Percentiles rank a stretch among this genome's conserved stretches.
These are phyloP conservation scores for Penicillium diatomitis DNA, from an alignment of 495 filamentous ascomycete genomes.

Conservation along the genomic window DNA sequence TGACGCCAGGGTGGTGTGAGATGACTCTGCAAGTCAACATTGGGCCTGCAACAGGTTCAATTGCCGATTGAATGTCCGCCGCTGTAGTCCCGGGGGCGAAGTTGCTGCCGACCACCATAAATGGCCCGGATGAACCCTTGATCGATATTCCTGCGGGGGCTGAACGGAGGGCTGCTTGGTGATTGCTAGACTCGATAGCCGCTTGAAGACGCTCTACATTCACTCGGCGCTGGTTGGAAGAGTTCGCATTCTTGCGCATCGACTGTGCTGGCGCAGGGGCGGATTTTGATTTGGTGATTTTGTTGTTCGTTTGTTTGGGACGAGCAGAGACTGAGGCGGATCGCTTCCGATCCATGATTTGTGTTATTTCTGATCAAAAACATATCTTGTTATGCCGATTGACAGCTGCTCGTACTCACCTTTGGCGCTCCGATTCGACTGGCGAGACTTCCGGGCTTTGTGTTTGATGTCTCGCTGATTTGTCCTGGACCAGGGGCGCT, in stretches of 20 bases:
- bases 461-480: constrained; percentile 33
- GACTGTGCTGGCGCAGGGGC: constrained; percentile 12
- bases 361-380: neutral
- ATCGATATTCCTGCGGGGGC: constrained; percentile 56
- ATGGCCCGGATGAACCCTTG: constrained; percentile 63
- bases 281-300: constrained; percentile 8
- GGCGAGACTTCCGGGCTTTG: constrained; percentile 50
- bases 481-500: constrained; percentile 45
- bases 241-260: constrained; percentile 16
- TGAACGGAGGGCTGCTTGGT: constrained; percentile 19
- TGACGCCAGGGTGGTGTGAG: constrained; percentile 63
- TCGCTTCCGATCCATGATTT: constrained; percentile 22
- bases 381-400: neutral
- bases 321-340: constrained; percentile 32
- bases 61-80: constrained; percentile 83
- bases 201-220: constrained; percentile 30
- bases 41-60: constrained; percentile 62
- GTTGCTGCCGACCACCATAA: constrained; percentile 76
- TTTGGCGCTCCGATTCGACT: constrained; percentile 69
- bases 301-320: constrained; percentile 18
- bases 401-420: constrained; percentile 29
- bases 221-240: constrained; percentile 25
- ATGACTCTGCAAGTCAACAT: constrained; percentile 65
- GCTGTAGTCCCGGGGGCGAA: constrained; percentile 90
- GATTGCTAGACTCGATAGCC: constrained; percentile 22